Percentiles rank a stretch among this genome's conserved stretches.
Conservation (phyloP, 2,329 filamentous ascomycete genomes). For the Ophiostoma sp. region DNA sequence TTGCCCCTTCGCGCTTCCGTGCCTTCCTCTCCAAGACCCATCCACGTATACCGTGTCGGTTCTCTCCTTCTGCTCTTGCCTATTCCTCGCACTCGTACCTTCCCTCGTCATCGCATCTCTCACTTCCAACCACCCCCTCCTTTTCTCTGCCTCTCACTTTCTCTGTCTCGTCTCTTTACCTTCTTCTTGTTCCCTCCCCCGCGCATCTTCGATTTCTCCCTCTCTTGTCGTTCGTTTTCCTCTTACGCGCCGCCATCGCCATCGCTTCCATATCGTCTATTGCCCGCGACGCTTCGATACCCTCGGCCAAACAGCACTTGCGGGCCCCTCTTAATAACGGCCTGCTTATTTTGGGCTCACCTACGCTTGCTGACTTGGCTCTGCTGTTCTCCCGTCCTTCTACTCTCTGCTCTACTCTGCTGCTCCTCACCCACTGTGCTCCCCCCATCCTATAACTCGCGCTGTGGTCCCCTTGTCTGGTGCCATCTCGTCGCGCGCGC, state of each 20-base stretch:
- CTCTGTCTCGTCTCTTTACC: not conserved
- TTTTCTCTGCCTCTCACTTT: not conserved
- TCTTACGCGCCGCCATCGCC: not conserved
- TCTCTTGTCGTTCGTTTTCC: not conserved
- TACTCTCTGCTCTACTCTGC: not conserved
- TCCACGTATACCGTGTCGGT: not conserved
- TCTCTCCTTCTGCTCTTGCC: not conserved
- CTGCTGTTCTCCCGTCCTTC: not conserved
- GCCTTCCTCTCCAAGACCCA: constrained; percentile 10
- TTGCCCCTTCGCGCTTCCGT: constrained; percentile 5
- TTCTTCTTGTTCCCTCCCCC: not conserved
- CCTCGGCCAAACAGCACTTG: not conserved
- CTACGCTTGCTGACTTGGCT: not conserved
- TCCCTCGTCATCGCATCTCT: constrained; percentile 10
- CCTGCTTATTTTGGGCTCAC: not conserved
- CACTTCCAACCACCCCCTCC: not conserved
- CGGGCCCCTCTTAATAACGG: constrained; percentile 7
- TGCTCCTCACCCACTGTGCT: not conserved
- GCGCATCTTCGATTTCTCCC: not conserved
- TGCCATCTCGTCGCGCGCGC: constrained; percentile 20
- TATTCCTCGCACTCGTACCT: not conserved
- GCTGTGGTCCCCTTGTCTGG: constrained; percentile 14
- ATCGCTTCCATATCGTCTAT: not conserved
- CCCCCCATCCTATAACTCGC: not conserved
- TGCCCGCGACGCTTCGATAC: not conserved